These are phyloP conservation scores for Epichloe sylvatica DNA, from an alignment of 2,329 filamentous ascomycete species.

Conservation along the genomic window DNA sequence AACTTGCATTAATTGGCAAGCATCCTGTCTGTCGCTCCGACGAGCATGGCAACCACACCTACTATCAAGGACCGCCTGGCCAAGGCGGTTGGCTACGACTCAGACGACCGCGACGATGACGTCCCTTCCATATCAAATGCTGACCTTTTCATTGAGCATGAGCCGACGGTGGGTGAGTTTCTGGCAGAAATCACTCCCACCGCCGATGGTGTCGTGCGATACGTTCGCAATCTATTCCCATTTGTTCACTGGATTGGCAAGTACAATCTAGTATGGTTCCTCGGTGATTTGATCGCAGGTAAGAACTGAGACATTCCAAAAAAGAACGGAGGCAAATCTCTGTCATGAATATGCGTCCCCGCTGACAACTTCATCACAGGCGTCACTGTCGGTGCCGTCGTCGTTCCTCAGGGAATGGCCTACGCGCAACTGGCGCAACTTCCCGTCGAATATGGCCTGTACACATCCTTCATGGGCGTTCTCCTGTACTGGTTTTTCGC, in stretches of 20 bases:
- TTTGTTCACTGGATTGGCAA: constrained; percentile 36
- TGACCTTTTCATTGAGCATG: constrained; percentile 25
- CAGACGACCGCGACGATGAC: constrained; percentile 18
- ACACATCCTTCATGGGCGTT: constrained; percentile 88
- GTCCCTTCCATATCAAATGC: constrained; percentile 23
- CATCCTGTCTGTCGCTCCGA: background rate
- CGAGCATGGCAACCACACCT: constrained; percentile 2
- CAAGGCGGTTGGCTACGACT: constrained; percentile 21
- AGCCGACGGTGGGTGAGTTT: constrained; percentile 29
- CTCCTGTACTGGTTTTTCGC: constrained; percentile 96
- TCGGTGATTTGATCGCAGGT: constrained; percentile 33
- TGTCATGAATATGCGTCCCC: background rate
- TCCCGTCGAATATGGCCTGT: constrained; percentile 34
- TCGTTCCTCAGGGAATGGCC: constrained; percentile 42
- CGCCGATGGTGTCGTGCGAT: constrained; percentile 15
- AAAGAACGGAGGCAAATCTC: no score
- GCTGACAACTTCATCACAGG: constrained; percentile 16
- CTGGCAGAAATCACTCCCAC: constrained; percentile 25
- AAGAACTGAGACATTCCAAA: constrained; percentile 5
- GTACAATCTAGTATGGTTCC: constrained; percentile 33
- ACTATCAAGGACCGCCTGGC: constrained; percentile 14
- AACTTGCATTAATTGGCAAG: background rate
- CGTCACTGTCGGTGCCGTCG: constrained; percentile 36
- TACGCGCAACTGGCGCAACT: constrained; percentile 36
- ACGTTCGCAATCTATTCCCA: constrained; percentile 31